These are phyloP conservation scores for Metarhizium sp. DNA, from an alignment of 2,329 filamentous ascomycete species.

Conservation along the genomic window DNA sequence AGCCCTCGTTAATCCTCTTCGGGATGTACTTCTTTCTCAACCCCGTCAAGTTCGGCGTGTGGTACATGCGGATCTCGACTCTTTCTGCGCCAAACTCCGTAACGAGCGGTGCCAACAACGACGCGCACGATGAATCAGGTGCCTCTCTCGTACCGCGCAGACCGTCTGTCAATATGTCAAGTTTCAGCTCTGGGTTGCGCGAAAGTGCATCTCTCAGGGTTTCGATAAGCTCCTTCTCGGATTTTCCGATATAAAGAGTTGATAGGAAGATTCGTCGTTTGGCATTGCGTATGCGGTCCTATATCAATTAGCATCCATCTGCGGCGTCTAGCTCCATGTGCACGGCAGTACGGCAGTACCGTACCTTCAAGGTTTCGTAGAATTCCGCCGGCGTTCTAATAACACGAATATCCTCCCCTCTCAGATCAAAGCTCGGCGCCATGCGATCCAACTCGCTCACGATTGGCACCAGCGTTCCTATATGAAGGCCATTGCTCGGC, in stretches of 20 bases:
- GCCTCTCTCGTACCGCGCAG: slow-evolving; percentile 86
- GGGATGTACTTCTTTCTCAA: slow-evolving; percentile 76
- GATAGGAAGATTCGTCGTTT: slow-evolving; percentile 78
- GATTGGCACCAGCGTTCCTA: slow-evolving; percentile 42
- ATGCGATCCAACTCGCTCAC: slow-evolving; percentile 73
- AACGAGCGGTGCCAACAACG: slow-evolving; percentile 75
- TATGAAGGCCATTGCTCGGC: slow-evolving; percentile 13
- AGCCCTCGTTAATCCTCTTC: slow-evolving; percentile 90
- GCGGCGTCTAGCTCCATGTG: neutral
- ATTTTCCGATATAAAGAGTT: slow-evolving; percentile 94
- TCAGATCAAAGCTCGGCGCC: slow-evolving; percentile 81
- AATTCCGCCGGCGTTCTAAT: slow-evolving; percentile 78
- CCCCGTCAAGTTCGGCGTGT: slow-evolving; percentile 91
- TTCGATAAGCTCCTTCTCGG: slow-evolving; percentile 78
- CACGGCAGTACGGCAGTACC: neutral
- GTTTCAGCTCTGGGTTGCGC: slow-evolving; percentile 62
- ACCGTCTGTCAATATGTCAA: slow-evolving; percentile 87
- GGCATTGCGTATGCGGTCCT: slow-evolving; percentile 75
- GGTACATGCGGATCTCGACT: slow-evolving; percentile 94
- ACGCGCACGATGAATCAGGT: slow-evolving; percentile 77
- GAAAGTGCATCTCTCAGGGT: slow-evolving; percentile 68
- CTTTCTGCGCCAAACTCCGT: slow-evolving; percentile 73
- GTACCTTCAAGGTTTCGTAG: slow-evolving; percentile 83
- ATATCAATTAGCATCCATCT: neutral
- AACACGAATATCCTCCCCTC: slow-evolving; percentile 71